phyloP scores from a whole-genome alignment of 1,284 basidiomycete genomes.

The Fereydounia khargensis region DNA sequence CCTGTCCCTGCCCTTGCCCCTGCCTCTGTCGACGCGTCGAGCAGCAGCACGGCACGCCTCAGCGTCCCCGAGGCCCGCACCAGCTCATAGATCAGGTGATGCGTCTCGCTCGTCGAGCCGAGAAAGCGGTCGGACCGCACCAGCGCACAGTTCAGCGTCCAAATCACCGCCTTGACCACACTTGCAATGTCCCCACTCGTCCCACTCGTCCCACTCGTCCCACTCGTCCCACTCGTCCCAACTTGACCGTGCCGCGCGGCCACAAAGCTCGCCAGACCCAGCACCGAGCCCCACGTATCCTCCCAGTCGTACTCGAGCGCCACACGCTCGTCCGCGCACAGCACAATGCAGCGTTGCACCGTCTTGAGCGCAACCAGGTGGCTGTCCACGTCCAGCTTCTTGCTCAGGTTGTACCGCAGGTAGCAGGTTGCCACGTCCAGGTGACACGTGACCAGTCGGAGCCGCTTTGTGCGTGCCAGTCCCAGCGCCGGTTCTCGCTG shows the following conservation, averaged over 20 bases:
- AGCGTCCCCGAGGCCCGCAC: slow-evolving; percentile 25
- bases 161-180: slow-evolving; percentile 30
- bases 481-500: slow-evolving; percentile 37
- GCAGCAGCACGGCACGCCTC: slow-evolving; percentile 13
- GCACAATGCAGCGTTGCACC: slow-evolving; percentile 29
- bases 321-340: slow-evolving; percentile 34
- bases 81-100: slow-evolving; percentile 44
- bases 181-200: slow-evolving; percentile 15
- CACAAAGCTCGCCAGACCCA: slow-evolving; percentile 30
- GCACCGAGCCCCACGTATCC: slow-evolving; percentile 39
- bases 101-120: slow-evolving; percentile 28
- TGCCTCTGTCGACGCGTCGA: slow-evolving; percentile 6
- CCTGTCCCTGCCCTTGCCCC: no score
- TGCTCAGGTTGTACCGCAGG: slow-evolving; percentile 48
- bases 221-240: slow-evolving; percentile 1
- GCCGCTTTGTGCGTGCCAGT: slow-evolving; percentile 23
- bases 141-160: slow-evolving; percentile 31
- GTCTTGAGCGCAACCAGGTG: slow-evolving; percentile 36
- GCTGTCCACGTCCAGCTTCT: slow-evolving; percentile 32
- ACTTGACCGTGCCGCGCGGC: slow-evolving; percentile 30
- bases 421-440: slow-evolving; percentile 39
- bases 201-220: no score
- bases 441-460: slow-evolving; percentile 31
- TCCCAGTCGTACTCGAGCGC: slow-evolving; percentile 46
- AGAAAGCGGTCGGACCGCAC: slow-evolving; percentile 35